Conservation (phyloP, 1,284 basidiomycete species). For the Ganoderma meredithae region DNA sequence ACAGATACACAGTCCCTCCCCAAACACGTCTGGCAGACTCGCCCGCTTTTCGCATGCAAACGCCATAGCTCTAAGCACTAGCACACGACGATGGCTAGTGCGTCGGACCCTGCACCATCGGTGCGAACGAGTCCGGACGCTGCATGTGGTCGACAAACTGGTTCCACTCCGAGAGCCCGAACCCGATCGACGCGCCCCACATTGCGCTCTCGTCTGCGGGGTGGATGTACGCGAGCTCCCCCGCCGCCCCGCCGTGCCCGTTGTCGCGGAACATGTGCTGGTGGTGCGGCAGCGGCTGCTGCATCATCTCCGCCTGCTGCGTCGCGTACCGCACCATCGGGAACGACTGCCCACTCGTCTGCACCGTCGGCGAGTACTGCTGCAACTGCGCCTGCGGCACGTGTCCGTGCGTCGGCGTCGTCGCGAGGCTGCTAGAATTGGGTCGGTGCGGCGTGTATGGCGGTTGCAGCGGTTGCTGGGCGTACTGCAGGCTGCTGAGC, state of each 20-base stretch:
- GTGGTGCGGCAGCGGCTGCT: constrained; percentile 28
- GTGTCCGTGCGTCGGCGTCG: constrained; percentile 22
- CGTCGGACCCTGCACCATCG: constrained; percentile 26
- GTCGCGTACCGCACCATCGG: constrained; percentile 28
- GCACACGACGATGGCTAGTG: constrained; percentile 10
- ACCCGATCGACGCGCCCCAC: constrained; percentile 51
- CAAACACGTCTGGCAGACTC: background rate
- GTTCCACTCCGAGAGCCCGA: constrained; percentile 50
- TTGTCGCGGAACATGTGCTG: constrained; percentile 26
- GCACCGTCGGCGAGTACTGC: constrained; percentile 26
- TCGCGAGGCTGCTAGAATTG: constrained; percentile 9
- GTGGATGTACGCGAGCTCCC: constrained; percentile 36
- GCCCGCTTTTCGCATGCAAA: background rate
- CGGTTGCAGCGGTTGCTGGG: constrained; percentile 19
- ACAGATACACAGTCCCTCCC: background rate
- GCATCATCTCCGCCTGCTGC: constrained; percentile 25
- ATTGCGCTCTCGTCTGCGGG: constrained; percentile 46
- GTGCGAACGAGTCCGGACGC: constrained; percentile 40
- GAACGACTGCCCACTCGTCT: constrained; percentile 22
- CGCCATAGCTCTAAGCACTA: background rate
- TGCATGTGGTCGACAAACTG: constrained; percentile 56
- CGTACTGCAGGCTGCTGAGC: constrained; percentile 14
- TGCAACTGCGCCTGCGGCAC: constrained; percentile 17
- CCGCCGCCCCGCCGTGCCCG: constrained; percentile 16
- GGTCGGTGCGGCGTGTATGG: constrained; percentile 19